phyloP scores from a whole-genome alignment of 2,329 filamentous ascomycete species.

The Aureobasidium sp. region DNA sequence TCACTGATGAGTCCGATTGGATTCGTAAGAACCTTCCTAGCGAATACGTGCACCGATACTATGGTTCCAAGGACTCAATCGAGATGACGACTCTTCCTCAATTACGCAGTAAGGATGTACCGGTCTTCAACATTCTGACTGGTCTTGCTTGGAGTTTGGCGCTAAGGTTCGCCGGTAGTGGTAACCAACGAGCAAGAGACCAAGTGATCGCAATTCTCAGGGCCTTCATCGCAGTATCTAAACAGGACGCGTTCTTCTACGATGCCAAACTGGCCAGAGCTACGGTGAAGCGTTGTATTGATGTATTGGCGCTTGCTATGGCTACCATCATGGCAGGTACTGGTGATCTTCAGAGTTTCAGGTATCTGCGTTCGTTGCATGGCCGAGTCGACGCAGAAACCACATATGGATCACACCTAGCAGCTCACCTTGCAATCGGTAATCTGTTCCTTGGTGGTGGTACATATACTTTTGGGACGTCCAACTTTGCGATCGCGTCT shows the following conservation, averaged over 20 bases:
- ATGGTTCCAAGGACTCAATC: not conserved
- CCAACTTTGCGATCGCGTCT: slow-evolving; percentile 76
- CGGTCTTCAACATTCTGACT: slow-evolving; percentile 86
- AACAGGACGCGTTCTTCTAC: slow-evolving; percentile 47
- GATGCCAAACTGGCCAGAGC: slow-evolving; percentile 78
- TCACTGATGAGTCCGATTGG: slow-evolving; percentile 62
- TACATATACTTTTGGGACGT: slow-evolving; percentile 84
- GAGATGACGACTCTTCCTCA: slow-evolving; percentile 21
- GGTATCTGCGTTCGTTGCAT: slow-evolving; percentile 79
- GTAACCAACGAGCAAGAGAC: slow-evolving; percentile 64
- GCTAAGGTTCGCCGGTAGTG: slow-evolving; percentile 42
- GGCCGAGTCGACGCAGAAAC: slow-evolving; percentile 77
- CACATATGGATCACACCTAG: slow-evolving; percentile 89
- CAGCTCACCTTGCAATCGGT: slow-evolving; percentile 85
- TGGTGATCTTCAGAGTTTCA: slow-evolving; percentile 77
- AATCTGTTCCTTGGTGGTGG: slow-evolving; percentile 87
- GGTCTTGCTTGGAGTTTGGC: slow-evolving; percentile 69
- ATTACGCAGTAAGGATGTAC: slow-evolving; percentile 74
- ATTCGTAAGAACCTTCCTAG: slow-evolving; percentile 63
- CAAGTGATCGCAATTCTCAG: slow-evolving; percentile 79
- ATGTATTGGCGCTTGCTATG: slow-evolving; percentile 72
- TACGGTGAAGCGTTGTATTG: slow-evolving; percentile 84
- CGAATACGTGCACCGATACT: slow-evolving; percentile 43
- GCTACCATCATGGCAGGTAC: slow-evolving; percentile 94
- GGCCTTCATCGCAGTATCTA: slow-evolving; percentile 25